Percentiles rank a stretch among this genome's conserved stretches.
phyloP scores from a whole-genome alignment of 257 asterid genomes.

The Penstemon davidsonii region DNA sequence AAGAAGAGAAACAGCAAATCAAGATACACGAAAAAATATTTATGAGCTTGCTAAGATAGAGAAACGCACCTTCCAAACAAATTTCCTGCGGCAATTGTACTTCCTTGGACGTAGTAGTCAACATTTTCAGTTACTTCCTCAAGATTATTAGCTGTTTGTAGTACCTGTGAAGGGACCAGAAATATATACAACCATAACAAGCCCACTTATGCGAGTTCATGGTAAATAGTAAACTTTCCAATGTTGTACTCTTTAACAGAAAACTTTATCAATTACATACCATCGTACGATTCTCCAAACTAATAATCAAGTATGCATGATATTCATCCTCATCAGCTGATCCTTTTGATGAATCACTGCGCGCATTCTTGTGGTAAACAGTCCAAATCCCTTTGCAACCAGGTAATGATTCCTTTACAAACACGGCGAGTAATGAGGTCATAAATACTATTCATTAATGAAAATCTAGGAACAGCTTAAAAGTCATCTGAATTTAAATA shows the following conservation, averaged over 20 bases:
- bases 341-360: constrained; percentile 67
- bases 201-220: background rate
- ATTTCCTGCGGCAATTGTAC: constrained; percentile 96
- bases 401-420: constrained; percentile 80
- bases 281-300: constrained; percentile 96
- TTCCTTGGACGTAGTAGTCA: constrained; percentile 89
- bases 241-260: constrained; percentile 21
- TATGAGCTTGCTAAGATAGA: constrained; percentile 24
- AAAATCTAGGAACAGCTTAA: constrained; percentile 16
- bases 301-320: constrained; percentile 91
- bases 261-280: constrained; percentile 38
- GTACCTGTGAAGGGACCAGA: constrained; percentile 49
- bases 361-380: constrained; percentile 89
- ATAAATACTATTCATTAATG: constrained; percentile 1
- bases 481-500: constrained; percentile 6
- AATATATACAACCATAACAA: constrained; percentile 17
- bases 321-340: constrained; percentile 91
- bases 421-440: constrained; percentile 23
- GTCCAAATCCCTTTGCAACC: constrained; percentile 99
- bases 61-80: constrained; percentile 82
- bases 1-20: constrained; percentile 15
- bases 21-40: constrained; percentile 14
- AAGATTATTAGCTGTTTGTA: constrained; percentile 92
- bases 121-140: constrained; percentile 99
- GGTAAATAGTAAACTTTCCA: background rate